A percentile compares a stretch with the other conserved stretches of the same genome.
phyloP scores from a whole-genome alignment of 1,284 basidiomycete genomes.

The Ceratobasidium papillatum region DNA sequence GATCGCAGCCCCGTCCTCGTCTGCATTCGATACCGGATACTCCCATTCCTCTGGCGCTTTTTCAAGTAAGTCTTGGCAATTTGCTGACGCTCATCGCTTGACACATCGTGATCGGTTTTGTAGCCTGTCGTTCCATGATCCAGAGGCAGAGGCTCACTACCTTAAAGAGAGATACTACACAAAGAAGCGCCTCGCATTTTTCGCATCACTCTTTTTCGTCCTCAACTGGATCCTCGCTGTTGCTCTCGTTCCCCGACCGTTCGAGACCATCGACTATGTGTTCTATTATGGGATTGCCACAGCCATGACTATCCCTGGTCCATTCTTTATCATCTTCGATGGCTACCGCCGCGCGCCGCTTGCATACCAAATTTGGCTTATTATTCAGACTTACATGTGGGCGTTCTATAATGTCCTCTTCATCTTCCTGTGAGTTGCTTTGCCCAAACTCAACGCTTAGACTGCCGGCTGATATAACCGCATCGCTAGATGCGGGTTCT shows the following conservation, averaged over 20 bases:
- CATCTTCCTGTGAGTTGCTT: conserved; percentile 68
- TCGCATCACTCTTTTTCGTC: conserved; percentile 71
- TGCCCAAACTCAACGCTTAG: conserved; percentile 47
- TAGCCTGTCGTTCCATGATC: conserved; percentile 41
- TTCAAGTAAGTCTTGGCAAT: conserved; percentile 28
- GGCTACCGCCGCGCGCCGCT: conserved; percentile 67
- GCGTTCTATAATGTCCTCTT: conserved; percentile 38
- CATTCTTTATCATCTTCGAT: conserved; percentile 70
- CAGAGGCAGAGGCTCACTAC: conserved; percentile 43
- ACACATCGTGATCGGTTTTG: background rate
- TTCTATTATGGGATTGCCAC: conserved; percentile 68
- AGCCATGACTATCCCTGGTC: conserved; percentile 55
- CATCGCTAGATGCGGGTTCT: conserved; percentile 36
- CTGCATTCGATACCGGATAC: conserved; percentile 33
- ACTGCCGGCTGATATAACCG: conserved; percentile 47
- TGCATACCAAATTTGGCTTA: conserved; percentile 68
- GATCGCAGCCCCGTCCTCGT: conserved; percentile 19
- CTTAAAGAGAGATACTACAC: conserved; percentile 42
- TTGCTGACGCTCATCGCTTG: background rate
- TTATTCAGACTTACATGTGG: conserved; percentile 47
- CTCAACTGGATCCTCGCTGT: conserved; percentile 66
- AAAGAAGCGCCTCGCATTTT: conserved; percentile 61
- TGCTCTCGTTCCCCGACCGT: conserved; percentile 60
- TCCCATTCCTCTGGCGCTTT: conserved; percentile 36
- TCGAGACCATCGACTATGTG: conserved; percentile 62